Evolutionary conservation across 495 filamentous ascomycete genomes (phyloP), one percentile per base, ranked within the genome.

Genomic region (Aspergillus incahuasiensis): DNA sequence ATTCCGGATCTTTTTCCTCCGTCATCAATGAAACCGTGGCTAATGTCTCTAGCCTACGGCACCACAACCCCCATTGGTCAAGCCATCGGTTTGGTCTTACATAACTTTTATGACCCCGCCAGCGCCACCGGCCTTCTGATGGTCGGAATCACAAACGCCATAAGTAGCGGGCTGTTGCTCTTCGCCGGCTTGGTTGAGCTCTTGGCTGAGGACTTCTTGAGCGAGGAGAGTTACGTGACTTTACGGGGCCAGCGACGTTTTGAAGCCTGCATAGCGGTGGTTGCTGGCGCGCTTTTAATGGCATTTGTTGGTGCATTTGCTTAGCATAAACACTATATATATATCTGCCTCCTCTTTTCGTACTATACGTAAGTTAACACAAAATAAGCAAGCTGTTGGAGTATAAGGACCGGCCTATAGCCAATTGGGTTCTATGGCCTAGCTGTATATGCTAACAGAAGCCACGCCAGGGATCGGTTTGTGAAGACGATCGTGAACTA

Each of bases 1-100:
- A 78, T 77, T n/a, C 78, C 82, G 3, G 73, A 75, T 53, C 68
- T 76, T 4, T 82, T 83, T 57, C 59, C 75, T 0, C 68, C 76
- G 58, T 45, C 71, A 64, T 69, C 80, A 6, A 60, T 79, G 66
- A 75, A 81, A 47, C 92, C 92, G 11, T 96, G 91, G 91, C 78
- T 96, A n/a, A 97, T 97, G 92, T 88, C 87, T 5, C 74, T 94
- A 7, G 90, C 92, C 3, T 97, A 95, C 63, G 92, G 92, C 21
- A 83, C 86, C 40, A 97, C 92, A 1, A 96, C 92, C 1, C 92
- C 92, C 1, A 72, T 95, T 35, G 92, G 92, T 12, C 92, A 97
- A 66, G 90, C 90, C 2, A 87, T 96, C 47, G 92, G 92, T 0
- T 74, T 97, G 8, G 73, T 84, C 19, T 79, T 95, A 16, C 90